A percentile compares a stretch with the other conserved stretches of the same genome.
Conservation (phyloP, 2,329 filamentous ascomycete species). For the Microthyrium microscopicum region DNA sequence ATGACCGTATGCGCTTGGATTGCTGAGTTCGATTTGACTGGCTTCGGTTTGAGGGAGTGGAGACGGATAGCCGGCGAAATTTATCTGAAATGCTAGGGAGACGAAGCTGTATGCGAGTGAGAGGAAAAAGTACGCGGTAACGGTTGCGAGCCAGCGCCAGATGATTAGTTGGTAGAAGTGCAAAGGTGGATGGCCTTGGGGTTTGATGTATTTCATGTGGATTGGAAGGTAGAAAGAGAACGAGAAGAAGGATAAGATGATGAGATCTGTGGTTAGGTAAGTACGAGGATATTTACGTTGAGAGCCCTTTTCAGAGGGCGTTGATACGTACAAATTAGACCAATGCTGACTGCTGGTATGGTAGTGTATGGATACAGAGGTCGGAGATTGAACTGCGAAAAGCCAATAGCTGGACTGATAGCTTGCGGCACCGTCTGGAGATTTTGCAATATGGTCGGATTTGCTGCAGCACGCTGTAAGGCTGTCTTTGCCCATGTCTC, state of each 20-base stretch:
- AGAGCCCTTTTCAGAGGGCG: neutral
- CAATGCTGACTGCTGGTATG: constrained; percentile 43
- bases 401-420: constrained; percentile 38
- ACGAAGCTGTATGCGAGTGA: constrained; percentile 48
- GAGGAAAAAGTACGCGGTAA: constrained; percentile 42
- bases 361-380: constrained; percentile 39
- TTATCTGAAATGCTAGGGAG: constrained; percentile 45
- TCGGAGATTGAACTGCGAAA: constrained; percentile 39
- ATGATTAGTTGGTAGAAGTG: constrained; percentile 40
- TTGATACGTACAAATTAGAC: constrained; percentile 36
- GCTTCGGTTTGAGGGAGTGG: constrained; percentile 28
- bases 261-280: constrained; percentile 26
- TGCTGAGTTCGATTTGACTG: constrained; percentile 19
- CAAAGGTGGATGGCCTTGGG: constrained; percentile 38
- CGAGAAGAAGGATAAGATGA: constrained; percentile 51
- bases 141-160: constrained; percentile 40
- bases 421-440: constrained; percentile 34
- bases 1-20: constrained; percentile 38
- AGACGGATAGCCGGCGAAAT: constrained; percentile 31
- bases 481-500: constrained; percentile 25
- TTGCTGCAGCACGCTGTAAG: constrained; percentile 25
- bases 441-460: constrained; percentile 23
- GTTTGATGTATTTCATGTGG: constrained; percentile 40
- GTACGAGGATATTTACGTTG: constrained; percentile 1
- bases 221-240: constrained; percentile 49